Evolutionary conservation across 2,329 filamentous ascomycete genomes (phyloP).

Genomic region (Microdochium nivale): DNA sequence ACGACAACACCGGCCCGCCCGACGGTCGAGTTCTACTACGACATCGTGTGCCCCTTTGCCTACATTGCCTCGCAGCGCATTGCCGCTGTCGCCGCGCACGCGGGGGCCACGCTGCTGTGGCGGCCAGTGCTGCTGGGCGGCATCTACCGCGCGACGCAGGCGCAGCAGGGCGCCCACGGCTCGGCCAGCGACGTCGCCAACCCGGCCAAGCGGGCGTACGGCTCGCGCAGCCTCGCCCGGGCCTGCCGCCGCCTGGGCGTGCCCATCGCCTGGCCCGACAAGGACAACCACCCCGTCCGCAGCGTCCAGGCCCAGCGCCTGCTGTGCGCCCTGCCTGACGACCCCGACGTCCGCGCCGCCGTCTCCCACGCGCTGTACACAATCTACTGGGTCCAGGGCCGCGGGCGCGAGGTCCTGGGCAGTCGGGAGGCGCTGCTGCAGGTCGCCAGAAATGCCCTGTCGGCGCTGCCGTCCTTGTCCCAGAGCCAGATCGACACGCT

Average conservation of each 20-base stretch:
- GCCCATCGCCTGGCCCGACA: not conserved
- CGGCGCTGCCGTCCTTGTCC: not conserved
- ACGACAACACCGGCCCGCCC: not conserved
- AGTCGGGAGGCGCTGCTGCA: slow-evolving; percentile 1
- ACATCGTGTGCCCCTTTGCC: slow-evolving; percentile 4
- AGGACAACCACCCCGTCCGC: slow-evolving; percentile 1
- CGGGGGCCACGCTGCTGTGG: slow-evolving; percentile 1
- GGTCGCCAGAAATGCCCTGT: not conserved
- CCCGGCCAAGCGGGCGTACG: slow-evolving; percentile 1
- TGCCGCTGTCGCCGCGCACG: slow-evolving; percentile 1
- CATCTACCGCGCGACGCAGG: slow-evolving; percentile 4
- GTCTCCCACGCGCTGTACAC: slow-evolving; percentile 1
- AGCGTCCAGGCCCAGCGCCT: slow-evolving; percentile 3
- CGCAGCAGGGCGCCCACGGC: slow-evolving; percentile 4
- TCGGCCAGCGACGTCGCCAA: slow-evolving; percentile 4
- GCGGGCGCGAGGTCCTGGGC: not conserved
- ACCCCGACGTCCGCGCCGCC: not conserved
- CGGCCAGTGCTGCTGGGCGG: slow-evolving; percentile 5
- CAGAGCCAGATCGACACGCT: not conserved
- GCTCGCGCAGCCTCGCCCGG: not conserved
- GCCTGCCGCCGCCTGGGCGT: slow-evolving; percentile 1
- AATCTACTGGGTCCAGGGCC: slow-evolving; percentile 4
- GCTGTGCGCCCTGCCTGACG: slow-evolving; percentile 1
- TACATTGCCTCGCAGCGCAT: slow-evolving; percentile 6
- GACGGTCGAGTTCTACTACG: slow-evolving; percentile 4